Evolutionary conservation across 768 basidiomycete species (phyloP).

Genomic region (Lactifluus echinatus): DNA sequence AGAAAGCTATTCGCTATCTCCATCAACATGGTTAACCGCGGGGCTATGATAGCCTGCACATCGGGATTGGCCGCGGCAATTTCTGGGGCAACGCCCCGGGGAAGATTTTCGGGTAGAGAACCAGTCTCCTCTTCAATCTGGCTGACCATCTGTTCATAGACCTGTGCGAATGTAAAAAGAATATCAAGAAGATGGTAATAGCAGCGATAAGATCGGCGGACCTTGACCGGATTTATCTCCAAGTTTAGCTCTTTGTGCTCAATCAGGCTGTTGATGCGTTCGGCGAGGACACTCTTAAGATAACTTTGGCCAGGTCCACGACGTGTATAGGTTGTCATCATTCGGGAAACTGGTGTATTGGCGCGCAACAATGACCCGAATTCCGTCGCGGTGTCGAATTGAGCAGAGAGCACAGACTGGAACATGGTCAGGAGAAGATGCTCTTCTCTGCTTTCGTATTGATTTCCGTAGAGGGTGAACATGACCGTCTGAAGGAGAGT

Average conservation of each 20-base stretch:
- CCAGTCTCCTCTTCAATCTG: constrained; percentile 99
- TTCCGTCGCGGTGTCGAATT: constrained; percentile 98
- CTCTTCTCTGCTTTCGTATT: constrained; percentile 97
- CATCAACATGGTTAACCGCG: constrained; percentile 97
- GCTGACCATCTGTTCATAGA: constrained; percentile 99
- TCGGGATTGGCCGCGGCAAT: constrained; percentile 89
- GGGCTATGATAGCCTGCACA: constrained; percentile 96
- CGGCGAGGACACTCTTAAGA: constrained; percentile 93
- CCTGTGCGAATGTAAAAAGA: constrained; percentile 38
- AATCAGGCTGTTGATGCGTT: constrained; percentile 96
- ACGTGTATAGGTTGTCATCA: constrained; percentile 99
- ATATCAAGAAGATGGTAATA: background rate
- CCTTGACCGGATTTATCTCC: constrained; percentile 98
- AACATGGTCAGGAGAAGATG: constrained; percentile 99
- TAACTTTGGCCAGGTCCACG: constrained; percentile 98
- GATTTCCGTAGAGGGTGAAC: constrained; percentile 99
- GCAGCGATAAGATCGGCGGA: constrained; percentile 26
- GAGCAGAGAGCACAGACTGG: constrained; percentile 94
- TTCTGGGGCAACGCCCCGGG: constrained; percentile 90
- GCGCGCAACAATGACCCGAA: constrained; percentile 98
- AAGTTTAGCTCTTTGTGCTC: constrained; percentile 99
- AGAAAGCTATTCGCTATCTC: constrained; percentile 98
- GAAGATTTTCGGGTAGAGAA: constrained; percentile 80
- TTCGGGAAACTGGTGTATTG: constrained; percentile 97
- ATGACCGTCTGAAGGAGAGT: constrained; percentile 99